Evolutionary conservation across 257 asterid species (phyloP), one percentile per base, ranked within the genome.

Genomic region (Dorcoceras hygrometricum): DNA sequence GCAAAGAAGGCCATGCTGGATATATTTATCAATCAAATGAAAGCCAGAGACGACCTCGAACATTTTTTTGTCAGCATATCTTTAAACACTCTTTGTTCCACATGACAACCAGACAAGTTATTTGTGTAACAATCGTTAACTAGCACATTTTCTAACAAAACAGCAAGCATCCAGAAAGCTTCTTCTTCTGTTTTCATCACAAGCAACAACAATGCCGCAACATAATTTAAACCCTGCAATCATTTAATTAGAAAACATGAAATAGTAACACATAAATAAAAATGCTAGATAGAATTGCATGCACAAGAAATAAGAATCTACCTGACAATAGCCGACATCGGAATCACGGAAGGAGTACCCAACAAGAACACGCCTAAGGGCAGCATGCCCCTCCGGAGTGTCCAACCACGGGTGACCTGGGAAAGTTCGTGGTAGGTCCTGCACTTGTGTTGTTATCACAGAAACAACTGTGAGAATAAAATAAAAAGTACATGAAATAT

Each of bases 351-450:
- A 93, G 23, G 99, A 93, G 74, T 93, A 93, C 43, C 81, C 99
- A 59, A 90, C 99, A 75, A 93, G 97, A 75, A 93, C 95, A 36
- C 96, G 96, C 69, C 97, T 86, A 66, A 93, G 89, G 70, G 99
- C 86, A 78, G 95, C 91, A 79, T 93, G 99, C 23, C 99, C 99
- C 46, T 79, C 96, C 6, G 82, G 83, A 62, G 94, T 90, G 78
- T 93, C 99, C 82, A 93, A 78, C 97, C 97, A 93, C 25, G 97
- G 90, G 77, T 93, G 99, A 72, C 99, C 97, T 28, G 99, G 99
- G 68, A 90, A 93, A 53, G 99, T 93, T 68, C 99, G 89, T 4
- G 98, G 96, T 20, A 93, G 90, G 76, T 93, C 99, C 98, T 93
- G 89, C 75, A 82, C 56, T n/a, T 25, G 39, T 34, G 53, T 56